Conservation (phyloP, 129 eudicot genomes). For the Cynara cardunculus region DNA sequence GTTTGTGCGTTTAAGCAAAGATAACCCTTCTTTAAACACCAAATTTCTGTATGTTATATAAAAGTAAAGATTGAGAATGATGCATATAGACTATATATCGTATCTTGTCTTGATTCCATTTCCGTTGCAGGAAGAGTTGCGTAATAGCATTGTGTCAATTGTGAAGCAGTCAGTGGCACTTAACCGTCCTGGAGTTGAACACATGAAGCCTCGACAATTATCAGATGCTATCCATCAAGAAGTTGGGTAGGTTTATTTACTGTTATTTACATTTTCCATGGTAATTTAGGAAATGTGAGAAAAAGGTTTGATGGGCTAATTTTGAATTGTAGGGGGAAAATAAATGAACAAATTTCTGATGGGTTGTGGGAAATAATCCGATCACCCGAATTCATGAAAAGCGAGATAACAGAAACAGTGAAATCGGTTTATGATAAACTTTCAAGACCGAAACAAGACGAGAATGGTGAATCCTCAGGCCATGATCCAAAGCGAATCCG, state of each 20-base stretch:
- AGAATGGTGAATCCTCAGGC: conserved; percentile 36
- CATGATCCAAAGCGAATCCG: conserved; percentile 14
- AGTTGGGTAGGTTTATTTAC: conserved; percentile 52
- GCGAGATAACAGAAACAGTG: conserved; percentile 73
- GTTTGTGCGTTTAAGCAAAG: too few relatives aligned
- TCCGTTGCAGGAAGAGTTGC: conserved; percentile 66
- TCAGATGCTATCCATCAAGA: conserved; percentile 88
- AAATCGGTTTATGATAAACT: conserved; percentile 62
- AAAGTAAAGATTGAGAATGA: neutral
- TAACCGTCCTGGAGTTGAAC: conserved; percentile 74
- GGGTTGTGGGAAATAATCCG: conserved; percentile 73
- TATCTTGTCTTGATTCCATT: neutral
- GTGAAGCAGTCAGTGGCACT: conserved; percentile 71
- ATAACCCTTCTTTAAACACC: too few relatives aligned
- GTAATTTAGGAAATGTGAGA: neutral
- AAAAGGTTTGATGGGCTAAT: neutral
- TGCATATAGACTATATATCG: neutral
- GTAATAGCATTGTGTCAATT: conserved; percentile 49
- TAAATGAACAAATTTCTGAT: conserved; percentile 68
- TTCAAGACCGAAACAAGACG: conserved; percentile 35
- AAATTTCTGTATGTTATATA: too few relatives aligned
- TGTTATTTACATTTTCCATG: neutral
- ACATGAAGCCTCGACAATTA: conserved; percentile 74
- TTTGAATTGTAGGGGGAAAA: conserved; percentile 44
- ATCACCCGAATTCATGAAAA: conserved; percentile 62